Evolutionary conservation across 1,139 yeast species (phyloP), one percentile per base, ranked within the genome.

Genomic region (Suhomyces wounanorum): DNA sequence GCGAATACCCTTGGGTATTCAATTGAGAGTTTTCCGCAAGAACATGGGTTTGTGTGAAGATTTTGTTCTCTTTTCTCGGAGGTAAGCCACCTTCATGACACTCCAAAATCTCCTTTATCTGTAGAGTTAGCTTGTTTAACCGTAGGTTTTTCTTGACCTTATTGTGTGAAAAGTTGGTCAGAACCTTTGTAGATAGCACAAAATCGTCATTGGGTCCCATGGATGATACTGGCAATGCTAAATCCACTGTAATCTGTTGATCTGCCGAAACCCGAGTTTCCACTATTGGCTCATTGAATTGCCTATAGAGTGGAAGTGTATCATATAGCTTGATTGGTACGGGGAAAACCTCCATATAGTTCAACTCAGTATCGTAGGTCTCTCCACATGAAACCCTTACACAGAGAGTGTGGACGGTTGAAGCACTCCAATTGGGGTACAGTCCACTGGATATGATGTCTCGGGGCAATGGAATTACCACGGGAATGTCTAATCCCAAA

Each of bases 401-500:
- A 25, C 65, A 58, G 17, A 78, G 60, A 13, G 60, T 57, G 55
- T 78, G 79, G 1, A 66, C 63, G 0, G 79, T 75, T 7, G 68
- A 62, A 1, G 80, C 79, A 43, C 68, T 68, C 78, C 80, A 77
- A 38, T 64, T 59, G 10, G 69, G 65, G 45, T 67, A 71, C 51
- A 61, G 63, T 1, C 80, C 79, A 51, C 78, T 72, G 16, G 84
- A 75, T 8, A 75, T 69, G 6, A 83, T 70, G 51, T 82, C 83
- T 50, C 73, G 75, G 1, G 84, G 84, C n/a, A 85, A 63, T 0
- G 84, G 84, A 33, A 85, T 75, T 10, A 84, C 67, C 40, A 85
- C 65, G 0, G 89, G 89, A 4, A 85, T 63, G 57, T 84, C 88
- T 31, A 84, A 60, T 0, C 85, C 88, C 8, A 84, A 58, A 25